These are phyloP conservation scores for Plasmodium falciparum DNA, from an alignment of 169 alveolate genomes.

Conservation along the genomic window DNA sequence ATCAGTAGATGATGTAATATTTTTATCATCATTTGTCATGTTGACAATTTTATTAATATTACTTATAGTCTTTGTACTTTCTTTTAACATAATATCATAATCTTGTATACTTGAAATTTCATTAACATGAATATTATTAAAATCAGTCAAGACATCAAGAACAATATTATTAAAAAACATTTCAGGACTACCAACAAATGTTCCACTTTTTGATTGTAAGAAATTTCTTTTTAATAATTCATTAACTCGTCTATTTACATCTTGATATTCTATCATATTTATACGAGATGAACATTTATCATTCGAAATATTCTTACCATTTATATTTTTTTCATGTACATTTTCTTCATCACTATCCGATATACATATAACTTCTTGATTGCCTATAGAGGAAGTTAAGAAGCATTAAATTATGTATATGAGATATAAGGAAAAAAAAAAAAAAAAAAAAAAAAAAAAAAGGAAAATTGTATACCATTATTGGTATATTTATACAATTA, in stretches of 20 bases:
- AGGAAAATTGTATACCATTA: background rate
- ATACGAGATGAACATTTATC: conserved; percentile 12
- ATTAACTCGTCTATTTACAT: conserved; percentile 10
- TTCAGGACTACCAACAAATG: conserved; percentile 9
- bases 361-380: conserved; percentile 63
- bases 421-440: conserved; percentile 9
- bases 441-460: conserved; percentile 4
- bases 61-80: background rate
- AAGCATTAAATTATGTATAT: background rate
- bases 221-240: conserved; percentile 36
- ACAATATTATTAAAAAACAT: conserved; percentile 41
- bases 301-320: conserved; percentile 11
- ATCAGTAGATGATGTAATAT: no score
- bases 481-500: no score
- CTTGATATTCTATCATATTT: conserved; percentile 17
- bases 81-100: conserved; percentile 7
- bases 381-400: conserved; percentile 11
- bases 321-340: background rate
- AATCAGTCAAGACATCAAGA: conserved; percentile 42
- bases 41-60: background rate
- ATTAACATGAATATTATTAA: conserved; percentile 31
- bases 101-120: background rate
- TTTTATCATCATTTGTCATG: background rate
- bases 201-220: conserved; percentile 8
- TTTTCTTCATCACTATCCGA: conserved; percentile 71